phyloP scores from a whole-genome alignment of 768 basidiomycete genomes.

The Psilocybe azurescens region DNA sequence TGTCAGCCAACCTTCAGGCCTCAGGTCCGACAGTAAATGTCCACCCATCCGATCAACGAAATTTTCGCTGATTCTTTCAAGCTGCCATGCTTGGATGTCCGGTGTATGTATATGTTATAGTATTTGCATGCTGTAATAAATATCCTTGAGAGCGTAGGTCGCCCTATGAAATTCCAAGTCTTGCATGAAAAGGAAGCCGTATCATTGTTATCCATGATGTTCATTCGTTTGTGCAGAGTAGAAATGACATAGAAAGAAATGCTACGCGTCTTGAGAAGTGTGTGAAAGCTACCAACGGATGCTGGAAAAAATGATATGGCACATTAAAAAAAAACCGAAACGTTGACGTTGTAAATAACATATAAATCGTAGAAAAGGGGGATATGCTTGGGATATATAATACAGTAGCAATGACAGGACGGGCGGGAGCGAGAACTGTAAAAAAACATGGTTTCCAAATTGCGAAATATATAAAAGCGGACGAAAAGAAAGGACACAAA shows the following conservation, averaged over 20 bases:
- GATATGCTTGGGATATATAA: constrained; percentile 8
- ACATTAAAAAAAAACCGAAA: neutral
- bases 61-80: too few relatives aligned
- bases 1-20: neutral
- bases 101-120: neutral
- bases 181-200: neutral
- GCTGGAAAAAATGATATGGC: neutral
- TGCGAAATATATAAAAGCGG: neutral
- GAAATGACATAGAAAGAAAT: neutral
- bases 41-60: neutral
- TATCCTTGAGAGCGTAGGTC: too few relatives aligned
- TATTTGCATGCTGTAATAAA: neutral
- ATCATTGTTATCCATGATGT: neutral
- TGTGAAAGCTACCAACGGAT: neutral
- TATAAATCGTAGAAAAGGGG: constrained; percentile 7
- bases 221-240: neutral
- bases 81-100: too few relatives aligned
- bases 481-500: neutral
- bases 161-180: too few relatives aligned
- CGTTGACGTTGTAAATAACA: constrained; percentile 1
- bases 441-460: neutral
- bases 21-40: neutral
- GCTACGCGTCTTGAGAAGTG: neutral
- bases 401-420: constrained; percentile 5
- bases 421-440: neutral